Percentiles rank a stretch among this genome's conserved stretches.
Evolutionary conservation across 1,284 basidiomycete species (phyloP).

Genomic region (Limonomyces culmigenus): DNA sequence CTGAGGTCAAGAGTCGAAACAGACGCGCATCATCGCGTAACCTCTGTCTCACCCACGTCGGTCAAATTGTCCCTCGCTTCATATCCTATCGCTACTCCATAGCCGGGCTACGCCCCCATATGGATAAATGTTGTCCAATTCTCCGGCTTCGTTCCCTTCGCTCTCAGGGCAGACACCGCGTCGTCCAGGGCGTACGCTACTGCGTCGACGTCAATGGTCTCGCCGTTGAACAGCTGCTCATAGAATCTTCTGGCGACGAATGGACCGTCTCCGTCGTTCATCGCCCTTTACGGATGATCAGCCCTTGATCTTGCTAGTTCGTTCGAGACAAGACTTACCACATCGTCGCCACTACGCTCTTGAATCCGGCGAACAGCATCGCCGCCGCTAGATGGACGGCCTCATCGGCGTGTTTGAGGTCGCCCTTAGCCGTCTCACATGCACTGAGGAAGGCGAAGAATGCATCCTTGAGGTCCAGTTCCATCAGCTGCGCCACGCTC

Average conservation of each 20-base stretch:
- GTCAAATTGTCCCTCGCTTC: too few relatives aligned
- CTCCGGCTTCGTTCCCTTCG: too few relatives aligned
- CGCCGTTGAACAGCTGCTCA: conserved; percentile 1
- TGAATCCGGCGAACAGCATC: conserved; percentile 7
- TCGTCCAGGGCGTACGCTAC: not conserved
- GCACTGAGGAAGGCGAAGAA: conserved; percentile 8
- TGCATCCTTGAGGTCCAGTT: conserved; percentile 1
- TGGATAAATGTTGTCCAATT: too few relatives aligned
- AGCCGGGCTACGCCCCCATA: too few relatives aligned
- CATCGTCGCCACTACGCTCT: conserved; percentile 7
- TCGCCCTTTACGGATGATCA: not conserved
- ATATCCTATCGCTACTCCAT: too few relatives aligned
- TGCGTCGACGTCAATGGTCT: not conserved
- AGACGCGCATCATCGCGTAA: too few relatives aligned
- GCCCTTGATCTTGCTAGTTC: too few relatives aligned
- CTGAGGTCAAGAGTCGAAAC: too few relatives aligned
- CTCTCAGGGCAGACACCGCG: not conserved
- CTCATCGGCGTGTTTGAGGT: conserved; percentile 3
- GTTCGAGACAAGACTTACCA: conserved; percentile 4
- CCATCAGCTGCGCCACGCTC: conserved; percentile 1
- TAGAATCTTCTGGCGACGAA: not conserved
- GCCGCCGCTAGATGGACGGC: conserved; percentile 6
- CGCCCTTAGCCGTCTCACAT: conserved; percentile 7
- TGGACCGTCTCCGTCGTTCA: not conserved
- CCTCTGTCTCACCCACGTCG: too few relatives aligned